A percentile compares a stretch with the other conserved stretches of the same genome.
These are phyloP conservation scores for Mucor lusitanicus DNA, from an alignment of 371 early-diverging fungal genomes.

Conservation along the genomic window DNA sequence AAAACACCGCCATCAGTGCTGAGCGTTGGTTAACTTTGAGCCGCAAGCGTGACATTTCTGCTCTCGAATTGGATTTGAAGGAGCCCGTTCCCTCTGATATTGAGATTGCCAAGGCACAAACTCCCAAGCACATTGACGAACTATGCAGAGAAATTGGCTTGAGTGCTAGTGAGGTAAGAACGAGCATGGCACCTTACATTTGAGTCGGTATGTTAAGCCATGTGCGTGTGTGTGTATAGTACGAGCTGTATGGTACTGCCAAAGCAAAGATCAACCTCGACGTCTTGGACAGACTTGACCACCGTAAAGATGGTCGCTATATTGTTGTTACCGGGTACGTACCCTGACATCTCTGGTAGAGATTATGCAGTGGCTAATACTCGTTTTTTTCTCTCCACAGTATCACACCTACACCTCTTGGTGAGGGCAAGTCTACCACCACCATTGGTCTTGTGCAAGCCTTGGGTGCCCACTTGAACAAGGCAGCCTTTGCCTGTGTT, in stretches of 20 bases:
- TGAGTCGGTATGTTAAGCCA: not conserved
- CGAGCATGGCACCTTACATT: too few relatives aligned
- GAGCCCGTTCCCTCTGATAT: constrained; percentile 91
- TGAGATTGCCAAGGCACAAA: constrained; percentile 88
- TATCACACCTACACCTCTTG: constrained; percentile 96
- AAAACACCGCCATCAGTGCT: constrained; percentile 82
- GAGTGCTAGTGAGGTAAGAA: constrained; percentile 57
- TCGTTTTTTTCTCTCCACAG: too few relatives aligned
- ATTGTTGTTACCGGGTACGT: constrained; percentile 92
- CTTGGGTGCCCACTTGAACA: constrained; percentile 88
- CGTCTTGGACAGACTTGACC: constrained; percentile 79
- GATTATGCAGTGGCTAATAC: too few relatives aligned
- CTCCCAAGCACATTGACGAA: constrained; percentile 78
- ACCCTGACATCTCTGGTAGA: too few relatives aligned
- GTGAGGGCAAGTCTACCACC: constrained; percentile 98
- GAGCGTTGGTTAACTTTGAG: constrained; percentile 67
- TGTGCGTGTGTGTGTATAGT: constrained; percentile 58
- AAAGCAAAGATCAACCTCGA: constrained; percentile 90
- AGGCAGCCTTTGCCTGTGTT: constrained; percentile 91
- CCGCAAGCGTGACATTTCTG: constrained; percentile 54
- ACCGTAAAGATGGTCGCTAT: constrained; percentile 85
- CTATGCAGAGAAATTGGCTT: constrained; percentile 88
- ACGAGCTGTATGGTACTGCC: constrained; percentile 84
- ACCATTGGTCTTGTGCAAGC: constrained; percentile 94
- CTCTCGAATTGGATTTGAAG: constrained; percentile 66